Percentiles rank a stretch among this genome's conserved stretches.
Conservation (phyloP, 352 stramenopile genomes). For the Pythium brassicae region DNA sequence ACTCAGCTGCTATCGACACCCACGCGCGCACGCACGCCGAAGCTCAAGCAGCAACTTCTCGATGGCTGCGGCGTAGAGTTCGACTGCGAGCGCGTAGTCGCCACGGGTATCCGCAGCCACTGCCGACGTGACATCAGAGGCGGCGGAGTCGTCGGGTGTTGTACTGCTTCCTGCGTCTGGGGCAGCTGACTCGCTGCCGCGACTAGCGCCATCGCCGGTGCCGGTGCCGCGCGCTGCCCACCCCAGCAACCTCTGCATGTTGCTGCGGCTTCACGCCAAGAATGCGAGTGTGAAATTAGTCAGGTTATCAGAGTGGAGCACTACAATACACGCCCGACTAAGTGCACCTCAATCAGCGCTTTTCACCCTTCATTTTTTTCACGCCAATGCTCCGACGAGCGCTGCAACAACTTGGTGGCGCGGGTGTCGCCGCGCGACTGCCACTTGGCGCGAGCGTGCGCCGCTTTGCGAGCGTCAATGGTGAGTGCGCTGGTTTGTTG, state of each 20-base stretch:
- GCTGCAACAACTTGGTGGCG: conserved; percentile 28
- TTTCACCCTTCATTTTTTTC: neutral
- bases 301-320: conserved; percentile 1
- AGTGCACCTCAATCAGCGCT: neutral
- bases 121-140: conserved; percentile 33
- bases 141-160: neutral
- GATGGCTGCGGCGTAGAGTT: conserved; percentile 69
- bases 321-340: no score
- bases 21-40: conserved; percentile 31
- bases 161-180: neutral
- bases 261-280: neutral
- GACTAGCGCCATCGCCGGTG: conserved; percentile 21
- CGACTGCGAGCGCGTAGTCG: conserved; percentile 45
- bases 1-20: no score
- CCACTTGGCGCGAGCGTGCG: conserved; percentile 27
- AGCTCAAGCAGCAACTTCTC: conserved; percentile 69
- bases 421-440: conserved; percentile 7
- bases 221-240: conserved; percentile 7
- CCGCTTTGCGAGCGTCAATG: conserved; percentile 68
- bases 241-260: conserved; percentile 14
- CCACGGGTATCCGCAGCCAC: conserved; percentile 47
- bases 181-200: neutral
- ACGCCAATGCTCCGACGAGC: conserved; percentile 35
- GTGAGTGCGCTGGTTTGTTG: conserved; percentile 14
- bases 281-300: neutral